phyloP scores from a whole-genome alignment of 176 grass and related monocot species.

The Otatea glauca region DNA sequence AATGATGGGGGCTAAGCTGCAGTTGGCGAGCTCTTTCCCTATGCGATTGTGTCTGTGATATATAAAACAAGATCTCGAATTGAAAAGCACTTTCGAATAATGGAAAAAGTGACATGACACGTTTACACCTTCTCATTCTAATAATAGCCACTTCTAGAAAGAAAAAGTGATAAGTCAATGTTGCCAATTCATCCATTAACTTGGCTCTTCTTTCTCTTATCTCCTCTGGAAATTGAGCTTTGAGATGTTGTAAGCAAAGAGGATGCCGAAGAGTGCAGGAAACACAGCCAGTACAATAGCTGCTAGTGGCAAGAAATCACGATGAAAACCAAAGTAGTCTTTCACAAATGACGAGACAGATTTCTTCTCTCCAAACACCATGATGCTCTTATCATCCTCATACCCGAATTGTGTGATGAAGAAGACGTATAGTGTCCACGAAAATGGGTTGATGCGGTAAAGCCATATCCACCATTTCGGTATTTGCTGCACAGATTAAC shows the following conservation, averaged over 20 bases:
- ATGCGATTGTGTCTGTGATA: neutral
- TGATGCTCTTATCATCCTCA: constrained; percentile 33
- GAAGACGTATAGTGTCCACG: constrained; percentile 56
- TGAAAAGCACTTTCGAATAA: neutral
- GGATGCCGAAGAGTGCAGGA: constrained; percentile 28
- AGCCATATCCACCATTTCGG: constrained; percentile 75
- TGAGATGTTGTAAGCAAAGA: constrained; percentile 54
- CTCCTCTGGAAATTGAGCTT: constrained; percentile 68
- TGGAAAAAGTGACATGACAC: neutral
- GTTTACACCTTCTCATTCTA: neutral
- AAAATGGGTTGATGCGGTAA: constrained; percentile 47
- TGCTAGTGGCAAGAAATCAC: constrained; percentile 41
- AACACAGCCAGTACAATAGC: constrained; percentile 43
- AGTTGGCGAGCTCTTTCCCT: neutral
- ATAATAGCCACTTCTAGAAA: neutral
- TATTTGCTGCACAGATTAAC: constrained; percentile 56
- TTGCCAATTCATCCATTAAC: too few relatives aligned
- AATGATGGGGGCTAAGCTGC: neutral
- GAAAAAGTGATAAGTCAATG: too few relatives aligned
- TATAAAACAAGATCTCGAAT: neutral
- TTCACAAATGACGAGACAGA: constrained; percentile 44
- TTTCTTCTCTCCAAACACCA: constrained; percentile 49
- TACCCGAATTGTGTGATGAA: constrained; percentile 58
- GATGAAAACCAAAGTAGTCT: constrained; percentile 58
- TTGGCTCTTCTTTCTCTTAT: neutral